These are phyloP conservation scores for Suhomyces faveliae DNA, from an alignment of 805 yeast genomes.

Conservation along the genomic window DNA sequence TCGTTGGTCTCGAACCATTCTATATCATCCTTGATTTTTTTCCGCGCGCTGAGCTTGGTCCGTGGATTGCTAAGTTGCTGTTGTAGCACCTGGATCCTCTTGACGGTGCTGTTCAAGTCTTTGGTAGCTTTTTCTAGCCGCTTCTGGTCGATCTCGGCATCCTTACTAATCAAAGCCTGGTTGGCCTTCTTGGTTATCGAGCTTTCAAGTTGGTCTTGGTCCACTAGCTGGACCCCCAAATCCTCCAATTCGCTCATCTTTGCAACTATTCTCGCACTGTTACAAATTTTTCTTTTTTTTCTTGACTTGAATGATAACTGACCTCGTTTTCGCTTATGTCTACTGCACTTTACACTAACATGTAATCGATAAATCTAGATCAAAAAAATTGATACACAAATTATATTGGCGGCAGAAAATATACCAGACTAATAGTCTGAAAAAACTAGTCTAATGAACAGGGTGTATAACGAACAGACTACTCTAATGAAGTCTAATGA, in stretches of 20 bases:
- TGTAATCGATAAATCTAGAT: no score
- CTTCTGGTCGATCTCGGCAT: conserved; percentile 69
- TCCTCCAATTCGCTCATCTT: conserved; percentile 8
- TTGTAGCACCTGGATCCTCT: conserved; percentile 48
- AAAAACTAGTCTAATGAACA: no score
- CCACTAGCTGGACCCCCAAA: conserved; percentile 54
- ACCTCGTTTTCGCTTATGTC: no score
- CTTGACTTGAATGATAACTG: no score
- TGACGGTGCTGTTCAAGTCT: conserved; percentile 42
- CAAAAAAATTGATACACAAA: no score
- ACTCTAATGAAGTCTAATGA: no score
- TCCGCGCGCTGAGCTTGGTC: conserved; percentile 65
- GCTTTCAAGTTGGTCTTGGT: conserved; percentile 78
- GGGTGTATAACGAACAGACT: no score
- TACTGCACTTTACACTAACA: no score
- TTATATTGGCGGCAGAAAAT: no score
- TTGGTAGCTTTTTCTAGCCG: conserved; percentile 67
- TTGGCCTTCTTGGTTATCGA: conserved; percentile 71
- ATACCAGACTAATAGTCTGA: no score
- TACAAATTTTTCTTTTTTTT: no score
- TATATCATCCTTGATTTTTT: conserved; percentile 54
- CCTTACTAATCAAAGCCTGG: conserved; percentile 55
- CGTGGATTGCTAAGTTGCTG: conserved; percentile 48
- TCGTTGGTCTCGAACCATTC: conserved; percentile 49
- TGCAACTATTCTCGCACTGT: no score